Evolutionary conservation across 2,329 filamentous ascomycete species (phyloP).

Genomic region (Alternaria brassicae): DNA sequence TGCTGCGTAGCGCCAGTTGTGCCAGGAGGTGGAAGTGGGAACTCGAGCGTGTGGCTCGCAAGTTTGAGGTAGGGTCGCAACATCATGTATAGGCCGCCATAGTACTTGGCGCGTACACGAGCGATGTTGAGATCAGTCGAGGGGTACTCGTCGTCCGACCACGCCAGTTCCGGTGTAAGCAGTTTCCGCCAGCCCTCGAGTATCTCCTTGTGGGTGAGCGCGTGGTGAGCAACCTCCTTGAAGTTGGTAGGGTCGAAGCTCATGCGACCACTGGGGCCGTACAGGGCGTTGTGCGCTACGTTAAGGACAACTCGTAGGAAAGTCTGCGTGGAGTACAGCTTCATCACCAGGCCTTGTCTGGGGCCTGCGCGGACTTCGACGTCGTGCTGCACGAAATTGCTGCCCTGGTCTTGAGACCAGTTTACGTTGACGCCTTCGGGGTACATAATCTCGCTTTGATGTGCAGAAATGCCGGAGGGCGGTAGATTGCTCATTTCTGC

Average conservation of each 20-base stretch:
- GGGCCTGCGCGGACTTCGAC: conserved; percentile 16
- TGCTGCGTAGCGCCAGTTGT: conserved; percentile 31
- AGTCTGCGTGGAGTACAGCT: conserved; percentile 67
- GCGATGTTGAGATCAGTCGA: conserved; percentile 80
- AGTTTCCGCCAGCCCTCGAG: conserved; percentile 62
- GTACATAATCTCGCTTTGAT: conserved; percentile 69
- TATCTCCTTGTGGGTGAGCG: conserved; percentile 50
- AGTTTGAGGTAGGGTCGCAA: conserved; percentile 77
- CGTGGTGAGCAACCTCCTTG: conserved; percentile 39
- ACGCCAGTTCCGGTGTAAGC: conserved; percentile 62
- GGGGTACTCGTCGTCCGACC: conserved; percentile 73
- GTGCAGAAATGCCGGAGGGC: conserved; percentile 65
- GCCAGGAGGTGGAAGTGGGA: conserved; percentile 40
- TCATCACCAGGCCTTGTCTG: conserved; percentile 55
- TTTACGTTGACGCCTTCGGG: conserved; percentile 65
- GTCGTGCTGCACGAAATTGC: conserved; percentile 10
- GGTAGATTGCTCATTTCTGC: conserved; percentile 76
- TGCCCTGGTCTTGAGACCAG: conserved; percentile 27
- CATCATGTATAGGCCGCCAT: conserved; percentile 88
- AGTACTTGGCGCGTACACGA: conserved; percentile 90
- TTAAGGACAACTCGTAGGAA: conserved; percentile 66
- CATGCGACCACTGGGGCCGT: conserved; percentile 50
- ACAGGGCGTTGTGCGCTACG: conserved; percentile 62
- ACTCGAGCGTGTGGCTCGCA: conserved; percentile 60
- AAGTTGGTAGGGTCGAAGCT: conserved; percentile 46